These are phyloP conservation scores for Monosporozyma unispora DNA, from an alignment of 805 yeast species.

Conservation along the genomic window DNA sequence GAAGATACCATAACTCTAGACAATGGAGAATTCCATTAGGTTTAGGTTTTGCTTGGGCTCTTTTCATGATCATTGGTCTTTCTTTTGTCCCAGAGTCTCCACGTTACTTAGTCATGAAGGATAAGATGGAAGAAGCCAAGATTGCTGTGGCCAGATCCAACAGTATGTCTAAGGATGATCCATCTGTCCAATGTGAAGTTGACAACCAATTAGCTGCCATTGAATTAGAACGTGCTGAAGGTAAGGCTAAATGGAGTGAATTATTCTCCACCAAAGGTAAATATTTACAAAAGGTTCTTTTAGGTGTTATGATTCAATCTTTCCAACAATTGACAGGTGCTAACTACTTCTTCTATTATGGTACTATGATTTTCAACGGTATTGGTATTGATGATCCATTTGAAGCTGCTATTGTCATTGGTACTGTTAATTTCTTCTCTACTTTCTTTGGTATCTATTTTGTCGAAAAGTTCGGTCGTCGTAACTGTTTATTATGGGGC, in stretches of 20 bases:
- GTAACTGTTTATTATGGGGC: conserved; percentile 40
- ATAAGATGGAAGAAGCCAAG: conserved; percentile 52
- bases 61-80: conserved; percentile 28
- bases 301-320: conserved; percentile 51
- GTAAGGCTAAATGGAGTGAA: conserved; percentile 57
- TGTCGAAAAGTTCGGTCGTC: conserved; percentile 49
- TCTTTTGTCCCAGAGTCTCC: conserved; percentile 62
- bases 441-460: conserved; percentile 43
- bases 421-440: conserved; percentile 51
- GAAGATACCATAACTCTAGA: conserved; percentile 41
- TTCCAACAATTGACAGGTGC: conserved; percentile 63
- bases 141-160: conserved; percentile 34
- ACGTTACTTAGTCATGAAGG: conserved; percentile 49
- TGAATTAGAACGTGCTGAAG: conserved; percentile 50
- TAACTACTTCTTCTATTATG: conserved; percentile 61
- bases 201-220: conserved; percentile 51
- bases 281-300: conserved; percentile 37
- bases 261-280: conserved; percentile 59
- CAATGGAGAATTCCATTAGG: conserved; percentile 70
- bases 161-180: conserved; percentile 14
- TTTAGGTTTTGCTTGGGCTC: conserved; percentile 39
- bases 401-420: conserved; percentile 49
- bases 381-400: conserved; percentile 52
- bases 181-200: conserved; percentile 38
- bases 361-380: conserved; percentile 52